phyloP scores from a whole-genome alignment of 805 yeast genomes.

The Kazachstania taianensis region DNA sequence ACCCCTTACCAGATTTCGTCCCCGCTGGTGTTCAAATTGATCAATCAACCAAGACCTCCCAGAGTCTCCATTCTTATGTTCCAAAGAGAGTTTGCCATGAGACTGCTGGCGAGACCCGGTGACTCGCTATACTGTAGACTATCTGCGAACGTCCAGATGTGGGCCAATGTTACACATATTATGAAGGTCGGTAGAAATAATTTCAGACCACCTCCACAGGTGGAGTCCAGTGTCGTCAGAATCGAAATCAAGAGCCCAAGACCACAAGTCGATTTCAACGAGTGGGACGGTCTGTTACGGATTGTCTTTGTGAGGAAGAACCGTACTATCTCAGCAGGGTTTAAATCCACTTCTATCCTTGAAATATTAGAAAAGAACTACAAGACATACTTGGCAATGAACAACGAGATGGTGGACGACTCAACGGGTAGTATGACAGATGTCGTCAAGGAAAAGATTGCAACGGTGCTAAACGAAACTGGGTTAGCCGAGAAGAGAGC shows the following conservation, averaged over 20 bases:
- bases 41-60: conserved; percentile 89
- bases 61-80: conserved; percentile 93
- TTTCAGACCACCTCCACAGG: conserved; percentile 97
- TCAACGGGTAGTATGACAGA: conserved; percentile 33
- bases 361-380: conserved; percentile 83
- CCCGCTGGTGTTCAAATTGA: conserved; percentile 84
- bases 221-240: conserved; percentile 91
- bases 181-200: conserved; percentile 98
- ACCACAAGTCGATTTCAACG: conserved; percentile 87
- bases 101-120: conserved; percentile 94
- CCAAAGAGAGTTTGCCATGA: conserved; percentile 92
- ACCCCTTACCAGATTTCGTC: conserved; percentile 98
- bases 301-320: conserved; percentile 90
- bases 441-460: conserved; percentile 58
- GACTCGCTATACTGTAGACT: conserved; percentile 85
- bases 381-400: conserved; percentile 55
- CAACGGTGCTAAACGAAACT: conserved; percentile 65
- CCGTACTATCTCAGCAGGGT: conserved; percentile 86
- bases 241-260: conserved; percentile 87
- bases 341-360: conserved; percentile 69
- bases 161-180: conserved; percentile 98
- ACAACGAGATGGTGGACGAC: conserved; percentile 36
- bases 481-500: conserved; percentile 80
- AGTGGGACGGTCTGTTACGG: conserved; percentile 94
- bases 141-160: conserved; percentile 96